Conservation (phyloP, 441 rosid genomes). For the Bruguiera hainesii region DNA sequence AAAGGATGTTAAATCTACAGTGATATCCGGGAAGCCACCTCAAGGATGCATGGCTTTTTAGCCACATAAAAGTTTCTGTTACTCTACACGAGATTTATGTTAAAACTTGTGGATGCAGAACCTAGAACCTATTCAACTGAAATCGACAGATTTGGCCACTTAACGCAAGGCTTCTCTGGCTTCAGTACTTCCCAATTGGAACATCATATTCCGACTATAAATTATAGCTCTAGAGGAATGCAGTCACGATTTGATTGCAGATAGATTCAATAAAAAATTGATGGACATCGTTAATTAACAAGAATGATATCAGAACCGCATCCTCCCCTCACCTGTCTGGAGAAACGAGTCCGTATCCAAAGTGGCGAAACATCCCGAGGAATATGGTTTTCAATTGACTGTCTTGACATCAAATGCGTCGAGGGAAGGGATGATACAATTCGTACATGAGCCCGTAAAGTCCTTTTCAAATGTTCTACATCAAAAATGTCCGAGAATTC, state of each 20-base stretch:
- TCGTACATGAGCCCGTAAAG: slow-evolving; percentile 55
- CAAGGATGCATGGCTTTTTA: background rate
- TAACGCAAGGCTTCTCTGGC: too few relatives aligned
- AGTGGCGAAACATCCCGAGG: slow-evolving; percentile 61
- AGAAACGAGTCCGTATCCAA: slow-evolving; percentile 74
- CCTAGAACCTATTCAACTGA: background rate
- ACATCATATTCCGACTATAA: too few relatives aligned
- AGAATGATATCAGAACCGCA: background rate
- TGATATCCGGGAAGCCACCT: background rate
- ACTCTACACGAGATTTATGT: background rate
- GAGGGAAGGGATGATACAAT: slow-evolving; percentile 74
- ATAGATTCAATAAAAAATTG: too few relatives aligned
- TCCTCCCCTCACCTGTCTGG: slow-evolving; percentile 37
- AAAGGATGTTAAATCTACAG: background rate
- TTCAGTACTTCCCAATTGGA: background rate
- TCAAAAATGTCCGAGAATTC: slow-evolving; percentile 70
- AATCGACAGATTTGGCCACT: background rate
- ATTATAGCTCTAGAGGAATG: too few relatives aligned
- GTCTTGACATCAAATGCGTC: slow-evolving; percentile 60
- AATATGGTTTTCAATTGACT: slow-evolving; percentile 49
- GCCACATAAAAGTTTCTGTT: too few relatives aligned
- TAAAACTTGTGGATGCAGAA: background rate
- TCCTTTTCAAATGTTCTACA: slow-evolving; percentile 69
- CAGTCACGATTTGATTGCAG: too few relatives aligned
- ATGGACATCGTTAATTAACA: background rate